Evolutionary conservation across 441 rosid genomes (phyloP).

Genomic region (Adansonia gregorii): DNA sequence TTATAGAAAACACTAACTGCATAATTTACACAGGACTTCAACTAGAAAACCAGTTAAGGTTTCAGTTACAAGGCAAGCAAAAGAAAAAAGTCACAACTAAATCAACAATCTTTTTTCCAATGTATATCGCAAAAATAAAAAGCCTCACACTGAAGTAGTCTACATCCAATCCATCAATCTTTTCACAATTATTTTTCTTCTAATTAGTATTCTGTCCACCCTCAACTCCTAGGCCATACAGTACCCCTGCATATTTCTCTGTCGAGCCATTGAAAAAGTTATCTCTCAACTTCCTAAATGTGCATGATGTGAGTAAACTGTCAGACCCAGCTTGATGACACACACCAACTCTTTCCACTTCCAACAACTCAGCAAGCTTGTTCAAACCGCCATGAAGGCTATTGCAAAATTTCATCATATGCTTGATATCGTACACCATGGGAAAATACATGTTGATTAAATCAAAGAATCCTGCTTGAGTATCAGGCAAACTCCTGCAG

Average conservation of each 20-base stretch:
- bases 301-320: constrained; percentile 68
- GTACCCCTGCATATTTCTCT: constrained; percentile 59
- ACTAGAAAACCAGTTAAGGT: constrained; percentile 57
- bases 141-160: constrained; percentile 62
- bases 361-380: constrained; percentile 56
- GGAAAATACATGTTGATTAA: constrained; percentile 60
- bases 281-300: constrained; percentile 66
- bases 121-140: constrained; percentile 56
- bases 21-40: constrained; percentile 55
- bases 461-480: constrained; percentile 50
- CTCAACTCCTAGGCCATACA: constrained; percentile 61
- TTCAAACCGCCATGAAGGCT: constrained; percentile 69
- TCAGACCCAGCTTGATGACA: constrained; percentile 87
- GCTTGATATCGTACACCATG: constrained; percentile 63
- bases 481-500: constrained; percentile 55
- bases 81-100: constrained; percentile 46
- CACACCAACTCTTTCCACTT: constrained; percentile 59
- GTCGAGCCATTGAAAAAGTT: constrained; percentile 52
- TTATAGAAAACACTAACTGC: constrained; percentile 24
- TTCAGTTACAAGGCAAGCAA: constrained; percentile 51
- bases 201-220: constrained; percentile 34
- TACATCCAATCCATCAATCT: constrained; percentile 46
- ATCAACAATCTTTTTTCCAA: constrained; percentile 57
- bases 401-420: constrained; percentile 65
- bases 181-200: constrained; percentile 16